A percentile compares a stretch with the other conserved stretches of the same genome.
Conservation (phyloP, 2,329 filamentous ascomycete genomes). For the Alternaria angustiovoidea region DNA sequence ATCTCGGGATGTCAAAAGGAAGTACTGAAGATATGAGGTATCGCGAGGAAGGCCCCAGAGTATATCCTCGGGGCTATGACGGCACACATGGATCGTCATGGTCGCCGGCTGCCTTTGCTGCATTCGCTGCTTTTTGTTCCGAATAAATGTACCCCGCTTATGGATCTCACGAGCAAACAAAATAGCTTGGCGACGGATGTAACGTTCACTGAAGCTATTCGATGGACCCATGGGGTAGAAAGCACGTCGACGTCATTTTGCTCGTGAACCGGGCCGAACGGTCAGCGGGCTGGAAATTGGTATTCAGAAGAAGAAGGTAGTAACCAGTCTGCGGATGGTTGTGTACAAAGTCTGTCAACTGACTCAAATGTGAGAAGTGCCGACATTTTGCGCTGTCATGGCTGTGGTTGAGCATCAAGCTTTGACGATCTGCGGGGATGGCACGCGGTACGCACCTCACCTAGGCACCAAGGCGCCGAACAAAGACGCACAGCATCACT, state of each 20-base stretch:
- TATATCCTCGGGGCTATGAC: slow-evolving; percentile 3
- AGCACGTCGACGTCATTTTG: slow-evolving; percentile 33
- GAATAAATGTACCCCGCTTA: slow-evolving; percentile 43
- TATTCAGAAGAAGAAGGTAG: slow-evolving; percentile 21
- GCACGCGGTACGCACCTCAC: neutral
- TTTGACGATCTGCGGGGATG: slow-evolving; percentile 18
- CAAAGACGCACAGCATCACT: neutral
- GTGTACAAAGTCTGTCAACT: slow-evolving; percentile 8
- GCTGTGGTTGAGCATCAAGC: slow-evolving; percentile 7
- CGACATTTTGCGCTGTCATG: neutral
- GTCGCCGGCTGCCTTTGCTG: slow-evolving; percentile 10
- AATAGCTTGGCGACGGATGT: slow-evolving; percentile 30
- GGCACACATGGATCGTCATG: slow-evolving; percentile 1
- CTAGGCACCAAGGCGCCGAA: slow-evolving; percentile 1
- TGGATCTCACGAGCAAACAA: slow-evolving; percentile 33
- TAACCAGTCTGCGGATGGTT: neutral
- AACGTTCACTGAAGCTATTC: slow-evolving; percentile 33
- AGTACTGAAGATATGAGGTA: neutral
- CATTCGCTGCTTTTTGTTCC: slow-evolving; percentile 27
- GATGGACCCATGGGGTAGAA: slow-evolving; percentile 10
- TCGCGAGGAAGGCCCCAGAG: neutral
- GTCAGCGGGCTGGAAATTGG: slow-evolving; percentile 13
- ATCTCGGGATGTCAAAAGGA: neutral
- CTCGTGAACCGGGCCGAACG: slow-evolving; percentile 3
- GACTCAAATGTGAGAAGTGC: slow-evolving; percentile 4